phyloP scores from a whole-genome alignment of 768 basidiomycete genomes.

The Leccinellum rugosiceps region DNA sequence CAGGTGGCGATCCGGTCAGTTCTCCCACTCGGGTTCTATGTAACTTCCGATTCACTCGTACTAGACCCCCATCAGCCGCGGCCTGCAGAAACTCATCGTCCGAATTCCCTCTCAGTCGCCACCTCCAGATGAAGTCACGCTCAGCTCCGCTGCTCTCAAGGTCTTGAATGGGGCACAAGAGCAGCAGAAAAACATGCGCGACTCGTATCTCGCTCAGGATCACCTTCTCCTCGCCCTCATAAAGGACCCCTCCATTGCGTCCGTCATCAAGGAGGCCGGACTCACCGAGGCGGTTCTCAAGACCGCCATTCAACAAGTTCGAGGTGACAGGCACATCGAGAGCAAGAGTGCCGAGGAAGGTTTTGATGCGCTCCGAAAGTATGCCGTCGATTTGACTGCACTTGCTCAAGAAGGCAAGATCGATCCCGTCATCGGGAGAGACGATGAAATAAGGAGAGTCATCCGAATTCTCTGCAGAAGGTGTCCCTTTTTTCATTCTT shows the following conservation, averaged over 20 bases:
- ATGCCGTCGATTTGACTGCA: constrained; percentile 81
- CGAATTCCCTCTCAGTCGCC: constrained; percentile 82
- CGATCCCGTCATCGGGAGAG: constrained; percentile 93
- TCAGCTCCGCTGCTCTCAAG: constrained; percentile 54
- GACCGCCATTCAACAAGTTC: constrained; percentile 72
- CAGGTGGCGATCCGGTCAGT: constrained; percentile 81
- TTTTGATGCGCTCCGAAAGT: constrained; percentile 90
- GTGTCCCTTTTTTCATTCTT: constrained; percentile 28
- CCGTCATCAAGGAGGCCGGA: constrained; percentile 70
- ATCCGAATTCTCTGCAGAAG: constrained; percentile 82
- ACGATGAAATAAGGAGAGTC: constrained; percentile 85
- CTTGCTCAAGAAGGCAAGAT: constrained; percentile 90
- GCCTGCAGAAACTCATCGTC: constrained; percentile 72
- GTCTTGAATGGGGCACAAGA: constrained; percentile 74
- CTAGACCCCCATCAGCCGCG: constrained; percentile 61
- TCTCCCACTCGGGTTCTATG: neutral
- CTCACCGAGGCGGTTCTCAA: constrained; percentile 71
- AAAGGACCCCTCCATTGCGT: constrained; percentile 64
- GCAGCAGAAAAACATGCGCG: constrained; percentile 81
- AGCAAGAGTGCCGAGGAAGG: constrained; percentile 85
- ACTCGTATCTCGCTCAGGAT: constrained; percentile 91
- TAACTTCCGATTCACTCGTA: neutral
- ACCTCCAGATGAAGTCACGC: constrained; percentile 73
- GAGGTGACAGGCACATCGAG: constrained; percentile 85
- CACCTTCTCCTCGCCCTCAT: constrained; percentile 85